A percentile compares a stretch with the other conserved stretches of the same genome.
phyloP scores from a whole-genome alignment of 441 rosid species.

The Corymbia calophylla region DNA sequence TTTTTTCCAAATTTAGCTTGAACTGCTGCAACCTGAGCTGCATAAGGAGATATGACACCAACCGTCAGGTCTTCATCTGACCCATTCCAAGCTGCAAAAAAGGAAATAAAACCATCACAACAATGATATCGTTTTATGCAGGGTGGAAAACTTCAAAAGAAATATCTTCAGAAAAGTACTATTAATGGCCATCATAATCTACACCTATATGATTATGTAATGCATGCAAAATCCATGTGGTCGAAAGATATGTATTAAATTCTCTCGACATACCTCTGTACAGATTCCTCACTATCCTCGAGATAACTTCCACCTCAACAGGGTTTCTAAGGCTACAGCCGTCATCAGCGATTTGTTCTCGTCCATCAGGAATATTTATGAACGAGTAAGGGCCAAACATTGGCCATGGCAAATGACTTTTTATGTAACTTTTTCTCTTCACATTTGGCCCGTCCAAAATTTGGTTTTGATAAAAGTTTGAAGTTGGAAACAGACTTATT shows the following conservation, averaged over 20 bases:
- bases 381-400: background rate
- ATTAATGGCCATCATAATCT: background rate
- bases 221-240: background rate
- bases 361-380: background rate
- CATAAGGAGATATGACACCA: background rate
- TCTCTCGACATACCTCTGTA: background rate
- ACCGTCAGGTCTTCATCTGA: background rate
- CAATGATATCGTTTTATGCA: background rate
- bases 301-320: background rate
- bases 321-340: background rate
- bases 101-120: background rate
- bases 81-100: background rate
- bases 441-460: background rate
- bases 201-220: background rate
- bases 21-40: constrained; percentile 24
- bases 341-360: background rate
- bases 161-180: background rate
- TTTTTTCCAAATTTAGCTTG: constrained; percentile 19
- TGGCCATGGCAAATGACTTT: background rate
- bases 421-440: background rate
- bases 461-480: background rate
- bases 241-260: background rate
- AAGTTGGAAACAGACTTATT: background rate
- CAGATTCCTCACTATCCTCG: background rate
- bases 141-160: background rate